phyloP scores from a whole-genome alignment of 1,284 basidiomycete genomes.

The Ganoderma leucocontextum region DNA sequence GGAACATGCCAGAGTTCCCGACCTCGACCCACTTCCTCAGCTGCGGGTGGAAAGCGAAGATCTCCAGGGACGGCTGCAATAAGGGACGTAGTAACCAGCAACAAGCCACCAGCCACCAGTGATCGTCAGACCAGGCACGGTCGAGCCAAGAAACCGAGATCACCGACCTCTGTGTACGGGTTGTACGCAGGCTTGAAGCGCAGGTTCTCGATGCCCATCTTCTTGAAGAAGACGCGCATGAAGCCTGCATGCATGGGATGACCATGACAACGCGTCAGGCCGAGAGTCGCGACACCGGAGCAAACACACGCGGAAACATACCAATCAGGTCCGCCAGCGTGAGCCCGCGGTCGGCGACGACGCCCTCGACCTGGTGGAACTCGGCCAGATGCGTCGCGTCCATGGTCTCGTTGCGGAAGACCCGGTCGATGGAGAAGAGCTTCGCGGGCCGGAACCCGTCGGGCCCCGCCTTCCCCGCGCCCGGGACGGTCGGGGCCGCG shows the following conservation, averaged over 20 bases:
- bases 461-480: conserved; percentile 36
- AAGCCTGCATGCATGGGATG: conserved; percentile 67
- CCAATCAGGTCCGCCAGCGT: conserved; percentile 98
- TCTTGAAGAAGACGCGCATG: conserved; percentile 98
- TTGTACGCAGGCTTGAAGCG: conserved; percentile 99
- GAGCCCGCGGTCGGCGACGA: conserved; percentile 93
- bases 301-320: conserved; percentile 43
- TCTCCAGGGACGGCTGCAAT: conserved; percentile 93
- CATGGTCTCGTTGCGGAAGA: conserved; percentile 99
- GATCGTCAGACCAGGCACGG: conserved; percentile 7
- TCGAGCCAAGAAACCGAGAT: conserved; percentile 18
- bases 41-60: conserved; percentile 97
- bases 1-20: conserved; percentile 98
- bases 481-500: conserved; percentile 32
- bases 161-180: conserved; percentile 91
- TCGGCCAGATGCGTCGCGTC: conserved; percentile 99
- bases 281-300: background rate
- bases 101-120: background rate
- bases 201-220: conserved; percentile 95
- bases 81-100: conserved; percentile 9
- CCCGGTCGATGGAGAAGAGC: conserved; percentile 97
- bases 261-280: conserved; percentile 1
- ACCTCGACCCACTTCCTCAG: conserved; percentile 97
- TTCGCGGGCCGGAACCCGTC: conserved; percentile 96
- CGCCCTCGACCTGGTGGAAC: conserved; percentile 99